Evolutionary conservation across 768 basidiomycete genomes (phyloP), one percentile per base, ranked within the genome.

Genomic region (Leccinum broughii): DNA sequence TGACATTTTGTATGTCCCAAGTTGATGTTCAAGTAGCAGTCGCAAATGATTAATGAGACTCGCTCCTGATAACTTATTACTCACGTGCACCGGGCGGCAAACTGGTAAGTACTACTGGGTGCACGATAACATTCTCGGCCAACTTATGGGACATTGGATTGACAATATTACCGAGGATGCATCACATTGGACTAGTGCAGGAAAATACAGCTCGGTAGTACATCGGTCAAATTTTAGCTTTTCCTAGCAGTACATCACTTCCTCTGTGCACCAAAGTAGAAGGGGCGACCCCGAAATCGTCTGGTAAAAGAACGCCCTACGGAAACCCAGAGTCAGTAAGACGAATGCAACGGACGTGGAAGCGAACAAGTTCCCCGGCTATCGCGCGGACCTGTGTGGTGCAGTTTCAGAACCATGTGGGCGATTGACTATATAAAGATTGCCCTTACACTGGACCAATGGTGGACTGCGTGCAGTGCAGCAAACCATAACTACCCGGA

Each of bases 221-320:
- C 59, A 64, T 28, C 13, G 32, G 57, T 71, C 76, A 89, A 58
- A 88, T 80, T 64, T 85, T 90, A 6, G 87, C 81, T 66, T 82
- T 89, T 52, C 86, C 87, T 20, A 89, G 75, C 34, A 85, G 81
- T 2, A 80, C 83, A 34, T 85, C 83, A 57, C 82, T 80, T 76
- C 88, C 88, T 76, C 86, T 86, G 74, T 89, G 82, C 26, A 91
- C 84, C 22, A 93, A 73, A 9, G 92, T 93, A 8, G 92, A 93
- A 0, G 92, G 92, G 6, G 92, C 92, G 68, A 91, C 89, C 6
- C 92, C 92, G 69, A 94, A 93, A 58, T 92, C 87, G 4, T 88
- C 86, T 30, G 85, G 81, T 57, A 93, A 74, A 63, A 78, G 76
- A 56, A 93, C 83, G 48, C 81, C 83, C 91, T 93, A 24, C 51